These are phyloP conservation scores for Tanozyma kutaoensis DNA, from an alignment of 805 yeast species.

Conservation along the genomic window DNA sequence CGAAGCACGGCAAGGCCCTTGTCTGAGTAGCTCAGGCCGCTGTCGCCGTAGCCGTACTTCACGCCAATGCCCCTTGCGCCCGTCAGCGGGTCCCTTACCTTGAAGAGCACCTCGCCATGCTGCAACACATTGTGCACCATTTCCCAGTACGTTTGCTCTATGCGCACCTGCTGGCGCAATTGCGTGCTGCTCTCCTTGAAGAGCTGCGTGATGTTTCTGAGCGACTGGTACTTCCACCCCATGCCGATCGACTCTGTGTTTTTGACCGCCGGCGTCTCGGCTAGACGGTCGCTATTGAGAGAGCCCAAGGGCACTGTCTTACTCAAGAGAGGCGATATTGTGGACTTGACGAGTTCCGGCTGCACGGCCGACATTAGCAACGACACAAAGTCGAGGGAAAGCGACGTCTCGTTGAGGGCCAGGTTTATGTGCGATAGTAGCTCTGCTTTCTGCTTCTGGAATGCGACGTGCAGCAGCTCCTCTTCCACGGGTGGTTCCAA, in stretches of 20 bases:
- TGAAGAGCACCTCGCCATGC: constrained; percentile 51
- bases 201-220: constrained; percentile 38
- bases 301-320: constrained; percentile 69
- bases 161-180: constrained; percentile 38
- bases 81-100: constrained; percentile 38
- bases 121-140: constrained; percentile 29
- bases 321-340: constrained; percentile 77
- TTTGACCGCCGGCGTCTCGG: constrained; percentile 1
- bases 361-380: constrained; percentile 65
- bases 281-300: constrained; percentile 32
- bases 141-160: constrained; percentile 62
- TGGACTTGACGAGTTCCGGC: constrained; percentile 76
- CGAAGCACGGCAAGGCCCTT: constrained; percentile 65
- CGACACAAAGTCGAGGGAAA: constrained; percentile 80
- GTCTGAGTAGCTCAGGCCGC: constrained; percentile 66
- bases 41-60: constrained; percentile 83
- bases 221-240: constrained; percentile 79
- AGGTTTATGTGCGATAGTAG: constrained; percentile 38
- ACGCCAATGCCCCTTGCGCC: constrained; percentile 54
- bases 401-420: constrained; percentile 81
- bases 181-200: constrained; percentile 38
- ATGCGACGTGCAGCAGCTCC: constrained; percentile 9
- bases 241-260: constrained; percentile 32
- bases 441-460: constrained; percentile 34
- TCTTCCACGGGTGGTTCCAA: constrained; percentile 2